Base-by-base conservation (phyloP, 1,284 basidiomycete genomes). In the Trametes versicolor region DNA sequence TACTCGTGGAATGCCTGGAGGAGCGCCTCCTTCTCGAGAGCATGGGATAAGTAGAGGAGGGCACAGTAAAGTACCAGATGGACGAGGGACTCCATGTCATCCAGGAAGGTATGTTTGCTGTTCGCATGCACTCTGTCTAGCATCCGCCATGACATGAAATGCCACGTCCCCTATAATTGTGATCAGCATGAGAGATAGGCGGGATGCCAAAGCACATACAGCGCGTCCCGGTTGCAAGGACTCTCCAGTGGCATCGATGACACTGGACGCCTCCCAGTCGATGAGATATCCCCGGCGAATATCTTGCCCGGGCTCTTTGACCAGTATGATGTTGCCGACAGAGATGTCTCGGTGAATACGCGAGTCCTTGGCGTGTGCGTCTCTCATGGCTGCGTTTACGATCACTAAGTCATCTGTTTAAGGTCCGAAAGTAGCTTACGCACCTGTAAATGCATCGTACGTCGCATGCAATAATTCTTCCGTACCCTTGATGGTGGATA, bases 21-120 rank as follows among this genome's bases (percentile, higher is more conserved):
- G 12, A 68, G 63, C 10, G 34, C 21, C 3, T 39, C 39, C 15
- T 21, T 8, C 10, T 36, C 9, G 4, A 58, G 17, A 10, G 49
- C n/a, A 34, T 69, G 67, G 3, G 67, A 63, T 3, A 59, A 51
- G 47, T 63, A 69, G 12, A 57, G 53, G 3, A 66, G 34, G 1
- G 53, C 58, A 37, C 62, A 62, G 41, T 69, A 65, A 0, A 58
- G 8, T 2, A 69, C 60, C 13, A 69, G 65, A 23, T 69, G 64
- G 50, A 69, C 29, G 15, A 69, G 25, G 1, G 68, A 64, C 23
- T 66, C 68, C 65, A 69, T 61, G 15, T 69, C 68, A 45, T 68
- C 64, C 25, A 43, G 45, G n/a, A 63, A 43, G 0, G 53, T 54
- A 1, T 57, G 55, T 43, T 36, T 48, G 10, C 17, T 8, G 6